Evolutionary conservation across 768 basidiomycete species (phyloP), one percentile per base, ranked within the genome.

Genomic region (Lactarius pseudohatsudake): DNA sequence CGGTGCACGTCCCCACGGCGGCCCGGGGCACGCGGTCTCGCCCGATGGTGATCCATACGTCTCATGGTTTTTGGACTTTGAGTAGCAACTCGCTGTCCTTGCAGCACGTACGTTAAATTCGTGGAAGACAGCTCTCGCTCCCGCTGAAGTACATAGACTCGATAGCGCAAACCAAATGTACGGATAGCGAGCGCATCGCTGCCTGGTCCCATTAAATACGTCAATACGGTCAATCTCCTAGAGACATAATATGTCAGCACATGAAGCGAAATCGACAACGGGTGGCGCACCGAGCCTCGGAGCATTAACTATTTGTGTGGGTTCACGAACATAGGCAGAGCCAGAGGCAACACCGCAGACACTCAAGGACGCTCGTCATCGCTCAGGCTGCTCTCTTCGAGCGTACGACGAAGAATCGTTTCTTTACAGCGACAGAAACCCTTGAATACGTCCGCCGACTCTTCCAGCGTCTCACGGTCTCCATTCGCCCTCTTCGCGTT

Each of bases 391-490:
- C 34, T 34, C 43, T 47, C 20, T 47, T 9, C 4, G 10, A n/a
- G 45, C 10, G 92, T 92, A 73, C 92, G 94, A 76, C 91, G 90
- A 59, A 94, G 75, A 60, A 94, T 94, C 18, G 92, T 94, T 77
- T 95, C 77, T 94, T 93, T 55, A 93, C 91, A 0, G 91, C 90
- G 0, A 89, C 89, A 68, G 94, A 92, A 20, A 94, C 90, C 5
- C 30, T 30, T 30, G 30, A 43, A 20, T 43, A 43, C 7, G 16
- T 20, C 43, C 43, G 2, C 6, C 43, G 43, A 20, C 43, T 43
- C 18, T 43, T 43, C 18, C 43, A 43, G 43, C 8, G 20, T 43
- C 43, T 43, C 18, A 43, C 43, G 5, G 43, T 43, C 43, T 43
- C 43, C 6, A 20, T 43, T 43, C 41, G 28, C 28, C 28, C 43